Base-by-base conservation (phyloP, 2,329 filamentous ascomycete species). In the Grosmannia huntii region DNA sequence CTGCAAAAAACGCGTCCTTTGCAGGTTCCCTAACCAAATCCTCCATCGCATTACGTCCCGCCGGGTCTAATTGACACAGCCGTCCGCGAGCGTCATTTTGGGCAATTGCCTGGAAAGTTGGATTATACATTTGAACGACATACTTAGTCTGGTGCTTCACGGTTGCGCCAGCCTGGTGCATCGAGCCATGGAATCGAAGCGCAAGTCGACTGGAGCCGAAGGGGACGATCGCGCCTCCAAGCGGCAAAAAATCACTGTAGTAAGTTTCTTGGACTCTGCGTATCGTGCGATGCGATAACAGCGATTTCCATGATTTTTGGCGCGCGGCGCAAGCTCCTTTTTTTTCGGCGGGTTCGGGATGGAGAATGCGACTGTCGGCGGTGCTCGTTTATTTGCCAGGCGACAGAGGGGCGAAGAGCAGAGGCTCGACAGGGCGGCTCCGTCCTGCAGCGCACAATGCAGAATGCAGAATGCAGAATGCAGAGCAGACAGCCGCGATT, bases 191-290 rank as follows among this genome's bases (percentile, higher is more conserved):
- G 61, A 64, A 38, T n/a, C 55, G 44, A 64, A 64, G 62, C 62
- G 62, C 60, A 64, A 64, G 48, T 62, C 62, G 10, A 58, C n/a
- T 44, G 61, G 61, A 55, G 70, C 70, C 53, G 78, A 81, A 59
- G 69, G 70, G 59, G 75, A 77, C 57, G 78, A 82, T 64, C 77
- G 79, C 66, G 75, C 75, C 58, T 71, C 75, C 7, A 83, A 83
- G 72, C 75, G 80, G 65, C 77, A 77, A 68, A 82, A 74, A 67
- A 72, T 71, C 67, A 71, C 70, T 11, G 54, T 57, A 68, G 79
- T 78, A 70, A 67, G 71, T 60, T 68, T 48, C 53, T 31, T 38
- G n/a, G 14, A 4, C 4, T 21, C 25, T 12, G 16, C 14, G 19
- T 21, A 25, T 21, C 25, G 31, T 36, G 52, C 52, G 52, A 54